Conservation (phyloP, 1,284 basidiomycete species). For the Irpex sp. region DNA sequence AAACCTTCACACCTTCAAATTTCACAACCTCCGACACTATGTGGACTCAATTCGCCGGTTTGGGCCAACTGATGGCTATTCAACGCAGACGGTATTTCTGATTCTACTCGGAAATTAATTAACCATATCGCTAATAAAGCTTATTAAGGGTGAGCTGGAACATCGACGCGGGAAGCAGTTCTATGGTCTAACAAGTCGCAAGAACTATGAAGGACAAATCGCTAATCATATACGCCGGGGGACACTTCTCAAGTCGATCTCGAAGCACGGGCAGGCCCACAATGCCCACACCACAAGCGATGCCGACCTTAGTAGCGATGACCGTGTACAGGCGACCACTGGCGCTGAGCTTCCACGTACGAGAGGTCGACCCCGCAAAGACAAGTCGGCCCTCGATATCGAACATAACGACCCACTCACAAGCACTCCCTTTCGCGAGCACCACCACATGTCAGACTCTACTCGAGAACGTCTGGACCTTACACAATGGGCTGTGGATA, state of each 20-base stretch:
- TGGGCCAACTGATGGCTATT: slow-evolving; percentile 34
- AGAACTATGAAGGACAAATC: slow-evolving; percentile 5
- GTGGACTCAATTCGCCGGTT: slow-evolving; percentile 22
- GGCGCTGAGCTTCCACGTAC: neutral
- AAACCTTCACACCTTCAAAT: slow-evolving; percentile 30
- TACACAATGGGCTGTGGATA: slow-evolving; percentile 10
- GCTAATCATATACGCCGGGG: slow-evolving; percentile 3
- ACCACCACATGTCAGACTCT: slow-evolving; percentile 17
- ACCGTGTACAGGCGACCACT: neutral
- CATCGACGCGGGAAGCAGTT: slow-evolving; percentile 14
- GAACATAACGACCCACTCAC: slow-evolving; percentile 5
- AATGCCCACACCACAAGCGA: neutral
- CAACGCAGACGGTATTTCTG: slow-evolving; percentile 23
- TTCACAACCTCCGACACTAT: slow-evolving; percentile 32
- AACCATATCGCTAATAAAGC: neutral
- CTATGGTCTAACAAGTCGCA: slow-evolving; percentile 11
- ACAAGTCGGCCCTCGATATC: neutral
- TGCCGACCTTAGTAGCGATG: neutral
- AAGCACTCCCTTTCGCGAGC: slow-evolving; percentile 6
- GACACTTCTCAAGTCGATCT: neutral
- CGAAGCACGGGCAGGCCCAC: neutral
- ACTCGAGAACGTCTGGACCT: slow-evolving; percentile 16
- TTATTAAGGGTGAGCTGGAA: slow-evolving; percentile 18
- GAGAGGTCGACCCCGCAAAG: neutral
- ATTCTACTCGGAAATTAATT: slow-evolving; percentile 20